Evolutionary conservation across 179 eudicot genomes (phyloP).

Genomic region (Corrigiola litoralis): DNA sequence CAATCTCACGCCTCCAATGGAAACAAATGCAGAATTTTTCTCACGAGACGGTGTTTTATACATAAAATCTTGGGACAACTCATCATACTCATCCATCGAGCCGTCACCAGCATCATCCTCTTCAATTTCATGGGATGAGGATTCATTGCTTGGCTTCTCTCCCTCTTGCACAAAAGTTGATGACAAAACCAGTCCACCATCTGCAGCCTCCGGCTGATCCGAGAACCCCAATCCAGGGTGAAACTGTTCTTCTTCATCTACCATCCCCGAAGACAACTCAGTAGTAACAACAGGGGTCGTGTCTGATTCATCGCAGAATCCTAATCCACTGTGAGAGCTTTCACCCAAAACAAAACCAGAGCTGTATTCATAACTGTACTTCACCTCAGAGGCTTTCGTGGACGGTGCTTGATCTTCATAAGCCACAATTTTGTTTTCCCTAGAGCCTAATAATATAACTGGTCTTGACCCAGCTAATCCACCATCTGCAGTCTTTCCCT

Average conservation of each 20-base stretch:
- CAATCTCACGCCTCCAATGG: slow-evolving; percentile 79
- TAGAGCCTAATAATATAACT: slow-evolving; percentile 42
- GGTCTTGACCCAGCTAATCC: slow-evolving; percentile 33
- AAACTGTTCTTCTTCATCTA: slow-evolving; percentile 29
- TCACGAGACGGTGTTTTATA: slow-evolving; percentile 29
- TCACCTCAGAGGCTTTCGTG: slow-evolving; percentile 27
- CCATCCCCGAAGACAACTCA: slow-evolving; percentile 29
- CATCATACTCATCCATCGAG: slow-evolving; percentile 26
- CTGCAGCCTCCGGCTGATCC: slow-evolving; percentile 24
- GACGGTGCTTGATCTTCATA: slow-evolving; percentile 46
- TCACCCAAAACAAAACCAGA: slow-evolving; percentile 63
- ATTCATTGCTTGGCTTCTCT: slow-evolving; percentile 22
- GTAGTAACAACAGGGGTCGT: slow-evolving; percentile 18
- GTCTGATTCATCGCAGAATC: slow-evolving; percentile 48
- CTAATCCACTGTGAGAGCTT: slow-evolving; percentile 57
- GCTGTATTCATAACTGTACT: slow-evolving; percentile 49
- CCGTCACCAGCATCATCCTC: slow-evolving; percentile 31
- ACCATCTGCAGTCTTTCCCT: slow-evolving; percentile 20
- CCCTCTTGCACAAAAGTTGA: slow-evolving; percentile 24
- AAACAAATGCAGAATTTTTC: slow-evolving; percentile 61
- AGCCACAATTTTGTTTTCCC: slow-evolving; percentile 42
- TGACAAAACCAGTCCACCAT: slow-evolving; percentile 24
- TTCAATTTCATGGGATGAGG: slow-evolving; percentile 35
- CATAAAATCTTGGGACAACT: slow-evolving; percentile 30
- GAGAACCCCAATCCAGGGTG: slow-evolving; percentile 73